phyloP scores from a whole-genome alignment of 2,329 filamentous ascomycete species.

The Pezicula neosporulosa region DNA sequence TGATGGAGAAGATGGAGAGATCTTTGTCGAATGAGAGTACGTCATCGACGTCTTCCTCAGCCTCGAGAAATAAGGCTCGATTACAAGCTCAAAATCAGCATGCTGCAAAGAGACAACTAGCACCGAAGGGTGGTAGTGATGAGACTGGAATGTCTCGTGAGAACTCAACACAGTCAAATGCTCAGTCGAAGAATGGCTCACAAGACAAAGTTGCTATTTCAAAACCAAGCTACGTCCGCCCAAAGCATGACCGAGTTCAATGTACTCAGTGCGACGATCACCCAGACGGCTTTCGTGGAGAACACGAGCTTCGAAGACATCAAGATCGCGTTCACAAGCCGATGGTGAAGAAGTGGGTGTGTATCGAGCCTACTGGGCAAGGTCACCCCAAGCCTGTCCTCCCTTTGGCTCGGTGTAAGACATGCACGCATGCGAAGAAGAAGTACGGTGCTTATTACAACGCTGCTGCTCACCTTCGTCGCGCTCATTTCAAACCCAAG shows the following conservation, averaged over 20 bases:
- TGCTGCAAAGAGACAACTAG: slow-evolving; percentile 23
- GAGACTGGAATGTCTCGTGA: slow-evolving; percentile 22
- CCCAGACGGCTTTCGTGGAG: slow-evolving; percentile 83
- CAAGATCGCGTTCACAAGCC: slow-evolving; percentile 61
- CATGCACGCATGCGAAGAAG: slow-evolving; percentile 78
- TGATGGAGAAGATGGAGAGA: slow-evolving; percentile 28
- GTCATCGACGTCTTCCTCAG: slow-evolving; percentile 23
- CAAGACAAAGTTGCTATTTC: slow-evolving; percentile 27
- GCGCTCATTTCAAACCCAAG: slow-evolving; percentile 80
- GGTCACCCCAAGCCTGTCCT: slow-evolving; percentile 48
- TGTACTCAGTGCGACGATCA: slow-evolving; percentile 79
- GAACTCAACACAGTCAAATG: slow-evolving; percentile 25
- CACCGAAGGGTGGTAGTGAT: slow-evolving; percentile 26
- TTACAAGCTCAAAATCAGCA: slow-evolving; percentile 24
- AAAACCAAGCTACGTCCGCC: slow-evolving; percentile 30
- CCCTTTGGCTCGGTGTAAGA: slow-evolving; percentile 66
- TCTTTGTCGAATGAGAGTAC: slow-evolving; percentile 29
- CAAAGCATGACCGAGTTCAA: slow-evolving; percentile 27
- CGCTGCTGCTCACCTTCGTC: slow-evolving; percentile 82
- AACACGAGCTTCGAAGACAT: slow-evolving; percentile 78
- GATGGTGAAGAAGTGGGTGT: slow-evolving; percentile 54
- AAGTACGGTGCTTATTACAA: slow-evolving; percentile 92
- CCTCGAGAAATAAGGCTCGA: slow-evolving; percentile 27
- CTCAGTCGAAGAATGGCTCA: slow-evolving; percentile 26
- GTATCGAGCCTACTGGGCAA: slow-evolving; percentile 49